phyloP scores from a whole-genome alignment of 495 filamentous ascomycete genomes.

The Trichoderma erinaceum region DNA sequence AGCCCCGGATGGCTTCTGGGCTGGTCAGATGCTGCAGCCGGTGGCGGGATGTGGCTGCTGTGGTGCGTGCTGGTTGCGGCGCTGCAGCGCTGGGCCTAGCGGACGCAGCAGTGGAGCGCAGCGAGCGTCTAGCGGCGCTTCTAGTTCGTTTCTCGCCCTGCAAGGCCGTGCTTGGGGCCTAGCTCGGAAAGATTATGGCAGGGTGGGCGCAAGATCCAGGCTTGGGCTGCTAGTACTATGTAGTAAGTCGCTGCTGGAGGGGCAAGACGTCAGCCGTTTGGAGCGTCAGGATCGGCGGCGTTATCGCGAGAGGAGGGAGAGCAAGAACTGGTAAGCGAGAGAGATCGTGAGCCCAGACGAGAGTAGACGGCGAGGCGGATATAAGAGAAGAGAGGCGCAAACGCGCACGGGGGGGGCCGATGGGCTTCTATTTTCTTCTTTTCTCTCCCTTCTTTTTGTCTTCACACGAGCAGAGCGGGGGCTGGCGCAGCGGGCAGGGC shows the following conservation, averaged over 20 bases:
- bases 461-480: no score
- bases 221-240: conserved; percentile 14
- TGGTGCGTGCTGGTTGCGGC: not conserved
- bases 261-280: conserved; percentile 10
- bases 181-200: conserved; percentile 10
- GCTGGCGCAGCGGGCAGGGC: no score
- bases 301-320: not conserved
- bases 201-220: conserved; percentile 9
- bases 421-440: not conserved
- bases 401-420: not conserved
- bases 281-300: not conserved
- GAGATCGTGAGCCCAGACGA: not conserved
- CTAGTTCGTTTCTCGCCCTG: conserved; percentile 12
- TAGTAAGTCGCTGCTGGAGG: conserved; percentile 4
- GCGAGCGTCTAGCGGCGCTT: conserved; percentile 14
- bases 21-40: not conserved
- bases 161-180: not conserved
- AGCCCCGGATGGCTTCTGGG: not conserved
- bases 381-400: not conserved
- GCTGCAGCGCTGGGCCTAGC: not conserved
- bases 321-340: not conserved
- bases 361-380: not conserved
- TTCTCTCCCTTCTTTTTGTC: not conserved
- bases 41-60: conserved; percentile 12
- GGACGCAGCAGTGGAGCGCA: conserved; percentile 11